A percentile compares a stretch with the other conserved stretches of the same genome.
phyloP scores from a whole-genome alignment of 2,329 filamentous ascomycete species.

The Colletotrichum limetticola region DNA sequence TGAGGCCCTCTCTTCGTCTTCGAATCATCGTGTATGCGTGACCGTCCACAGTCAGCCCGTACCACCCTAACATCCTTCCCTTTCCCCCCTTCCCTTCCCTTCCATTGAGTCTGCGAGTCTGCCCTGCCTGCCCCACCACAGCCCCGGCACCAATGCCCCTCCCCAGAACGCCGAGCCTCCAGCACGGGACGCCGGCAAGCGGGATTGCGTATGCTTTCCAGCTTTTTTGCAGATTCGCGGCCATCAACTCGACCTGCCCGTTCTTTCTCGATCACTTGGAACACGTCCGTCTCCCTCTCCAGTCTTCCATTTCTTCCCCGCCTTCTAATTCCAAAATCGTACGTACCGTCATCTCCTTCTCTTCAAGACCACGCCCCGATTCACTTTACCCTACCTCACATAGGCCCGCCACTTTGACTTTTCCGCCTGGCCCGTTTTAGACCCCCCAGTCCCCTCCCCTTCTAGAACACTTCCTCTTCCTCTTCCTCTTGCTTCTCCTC shows the following conservation, averaged over 20 bases:
- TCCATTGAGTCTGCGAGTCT: not conserved
- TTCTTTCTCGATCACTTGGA: constrained; percentile 23
- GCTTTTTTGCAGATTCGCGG: constrained; percentile 33
- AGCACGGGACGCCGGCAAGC: constrained; percentile 35
- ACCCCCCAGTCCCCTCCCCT: not conserved
- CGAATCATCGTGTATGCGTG: constrained; percentile 13
- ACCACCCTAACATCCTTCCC: constrained; percentile 18
- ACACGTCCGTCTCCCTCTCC: not conserved
- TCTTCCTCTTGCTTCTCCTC: not conserved
- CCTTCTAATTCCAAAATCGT: not conserved
- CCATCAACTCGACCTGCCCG: constrained; percentile 28
- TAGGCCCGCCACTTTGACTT: not conserved
- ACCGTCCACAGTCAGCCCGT: not conserved
- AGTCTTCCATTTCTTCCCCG: not conserved
- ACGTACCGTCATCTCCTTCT: not conserved
- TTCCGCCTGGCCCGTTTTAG: constrained; percentile 1
- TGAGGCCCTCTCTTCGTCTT: not conserved
- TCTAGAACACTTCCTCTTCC: not conserved
- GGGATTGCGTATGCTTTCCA: constrained; percentile 36
- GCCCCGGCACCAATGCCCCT: constrained; percentile 29
- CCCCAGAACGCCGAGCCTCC: constrained; percentile 35
- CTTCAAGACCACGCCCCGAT: not conserved
- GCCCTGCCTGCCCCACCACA: constrained; percentile 10
- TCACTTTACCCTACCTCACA: not conserved
- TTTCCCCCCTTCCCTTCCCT: not conserved